Base-by-base conservation (phyloP, 148 eudicot species). In the Camellia japonica region DNA sequence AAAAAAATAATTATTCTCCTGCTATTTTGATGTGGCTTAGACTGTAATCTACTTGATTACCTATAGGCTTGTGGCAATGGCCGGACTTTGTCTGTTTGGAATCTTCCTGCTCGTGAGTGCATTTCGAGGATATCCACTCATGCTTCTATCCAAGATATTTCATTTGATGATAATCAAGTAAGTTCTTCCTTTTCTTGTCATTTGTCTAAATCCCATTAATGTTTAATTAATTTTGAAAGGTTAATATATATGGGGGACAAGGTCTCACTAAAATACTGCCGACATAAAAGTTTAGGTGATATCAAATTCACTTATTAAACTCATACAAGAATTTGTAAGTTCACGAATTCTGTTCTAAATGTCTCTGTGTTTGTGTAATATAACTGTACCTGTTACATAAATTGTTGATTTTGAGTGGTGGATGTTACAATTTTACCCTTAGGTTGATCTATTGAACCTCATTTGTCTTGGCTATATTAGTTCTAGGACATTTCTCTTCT, bases 21-120 rank as follows among this genome's bases (percentile, higher is more conserved):
- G 3, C 13, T 43, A 18, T 70, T 1, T 14, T 47, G 10, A 42
- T 61, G n/a, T 51, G 56, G 55, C 20, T 74, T 75, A 77, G 73
- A 78, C 13, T 67, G 76, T 79, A 62, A 54, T 68, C 68, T 66
- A 49, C 77, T 70, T 73, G 56, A 58, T 75, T 80, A 56, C 19
- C 77, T 73, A 46, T 84, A 95, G 99, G 95, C 94, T 73, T 92
- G 88, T 85, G 97, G 99, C 77, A 90, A 91, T 82, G 97, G 97
- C 42, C 92, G 76, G 64, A 90, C 79, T 83, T 82, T 96, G 76
- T 92, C 88, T 68, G 86, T 96, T 43, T 96, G 99, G 99, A 94
- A 90, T 84, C 92, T 96, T 73, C 87, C 93, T 77, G 99, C 97
- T 82, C 82, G 89, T 80, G 99, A 90, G 82, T 90, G 91, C 82